Evolutionary conservation across 805 yeast species (phyloP), one percentile per base, ranked within the genome.

Genomic region (Candida peoriensis): DNA sequence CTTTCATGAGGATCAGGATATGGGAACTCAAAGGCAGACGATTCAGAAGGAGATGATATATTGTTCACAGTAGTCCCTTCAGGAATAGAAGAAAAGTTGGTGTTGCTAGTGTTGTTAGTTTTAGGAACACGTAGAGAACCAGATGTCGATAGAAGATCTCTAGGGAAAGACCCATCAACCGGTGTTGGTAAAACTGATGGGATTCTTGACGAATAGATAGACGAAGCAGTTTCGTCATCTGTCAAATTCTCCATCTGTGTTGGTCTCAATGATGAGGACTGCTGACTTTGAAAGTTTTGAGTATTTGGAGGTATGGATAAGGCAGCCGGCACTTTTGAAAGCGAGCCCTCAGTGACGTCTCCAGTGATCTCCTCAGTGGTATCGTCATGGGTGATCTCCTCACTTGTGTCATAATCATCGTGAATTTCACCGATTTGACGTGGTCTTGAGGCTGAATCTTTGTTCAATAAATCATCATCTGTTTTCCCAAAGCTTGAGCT

Each of bases 211-310:
- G 52, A 54, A 8, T 38, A 15, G 2, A 19, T 33, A 1, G 55
- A 48, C 1, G 57, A 52, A 2, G 54, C 44, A 22, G 33, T 45
- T 15, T 48, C 55, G n/a, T n/a, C n/a, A n/a, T n/a, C n/a, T n/a
- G n/a, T n/a, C n/a, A n/a, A n/a, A n/a, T n/a, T n/a, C 18, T 6
- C 15, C 19, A n/a, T n/a, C n/a, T n/a, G n/a, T n/a, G 10, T 25
- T 19, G 16, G 15, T 19, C 11, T 25, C 28, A 9, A 10, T 14
- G 13, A 16, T 16, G 15, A 19, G 28, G 13, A 16, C 19, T 10
- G 18, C 19, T 4, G 28, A 6, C 8, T 14, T 24, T 6, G 9
- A 11, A 24, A 24, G 6, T 5, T 17, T 15, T 14, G 28, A 18
- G 28, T 25, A 16, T 14, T 16, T 16, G 28, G n/a, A 15, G 20